Evolutionary conservation across 306 rosid species (phyloP), one percentile per base, ranked within the genome.

Genomic region (Vachellia pachyceras): DNA sequence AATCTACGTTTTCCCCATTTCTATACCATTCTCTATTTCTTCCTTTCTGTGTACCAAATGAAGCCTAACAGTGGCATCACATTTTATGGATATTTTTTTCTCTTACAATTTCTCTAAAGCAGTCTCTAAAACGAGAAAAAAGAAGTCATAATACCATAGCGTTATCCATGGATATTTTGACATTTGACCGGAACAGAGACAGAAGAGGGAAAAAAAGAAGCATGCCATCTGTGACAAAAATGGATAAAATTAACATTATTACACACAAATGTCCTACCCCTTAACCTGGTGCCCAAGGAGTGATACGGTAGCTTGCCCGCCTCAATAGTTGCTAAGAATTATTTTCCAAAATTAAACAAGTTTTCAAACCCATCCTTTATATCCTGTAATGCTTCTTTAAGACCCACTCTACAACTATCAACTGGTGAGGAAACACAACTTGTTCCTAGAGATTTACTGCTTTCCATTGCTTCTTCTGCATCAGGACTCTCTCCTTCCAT

Each of bases 361-460:
- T 11, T 25, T 49, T 78, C 23, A 69, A 74, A 85, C 52, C 75
- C 85, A 40, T 82, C 81, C 75, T 50, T 82, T 78, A 85, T 78
- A 3, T 73, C 76, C 42, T 73, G 12, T 11, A 78, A 40, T 73
- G 88, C 88, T 61, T 82, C 88, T 73, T 78, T 73, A 47, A 85
- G 72, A 52, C 67, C 71, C 52, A 68, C 75, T 67, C 18, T 54
- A 66, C 63, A 29, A 69, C 52, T 61, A 76, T 60, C 8, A 76
- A 5, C 76, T 0, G 80, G 77, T 69, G 78, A 69, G 75, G 81
- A 10, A 55, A 35, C 69, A 45, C 83, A 13, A 72, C 37, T 77
- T 42, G 57, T 72, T 67, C 42, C 57, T n/a, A 29, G 65, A 76
- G 72, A 52, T 45, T 84, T 71, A 71, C 42, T 61, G 39, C 49